Evolutionary conservation across 1,139 yeast genomes (phyloP).

Genomic region (Yamadazyma pseudoaaseri): DNA sequence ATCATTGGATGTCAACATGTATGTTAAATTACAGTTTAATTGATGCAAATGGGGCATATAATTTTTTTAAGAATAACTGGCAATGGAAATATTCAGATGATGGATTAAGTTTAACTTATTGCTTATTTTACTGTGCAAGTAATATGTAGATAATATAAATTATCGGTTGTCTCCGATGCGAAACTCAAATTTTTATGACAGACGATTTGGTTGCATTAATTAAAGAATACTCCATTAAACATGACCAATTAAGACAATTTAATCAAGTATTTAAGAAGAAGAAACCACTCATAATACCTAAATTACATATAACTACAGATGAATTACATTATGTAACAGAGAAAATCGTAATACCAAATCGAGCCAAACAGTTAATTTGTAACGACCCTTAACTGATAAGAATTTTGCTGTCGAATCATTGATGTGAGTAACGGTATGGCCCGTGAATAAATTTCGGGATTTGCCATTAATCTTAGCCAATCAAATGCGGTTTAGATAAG

Average conservation of each 20-base stretch:
- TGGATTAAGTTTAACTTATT: constrained; percentile 24
- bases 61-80: constrained; percentile 15
- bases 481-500: no score
- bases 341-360: background rate
- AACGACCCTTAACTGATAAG: no score
- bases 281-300: constrained; percentile 1
- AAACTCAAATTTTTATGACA: background rate
- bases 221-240: constrained; percentile 1
- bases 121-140: constrained; percentile 22
- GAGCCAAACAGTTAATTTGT: no score
- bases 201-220: constrained; percentile 1
- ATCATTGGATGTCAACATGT: constrained; percentile 24
- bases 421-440: background rate
- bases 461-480: no score
- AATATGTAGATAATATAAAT: constrained; percentile 7
- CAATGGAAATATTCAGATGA: constrained; percentile 16
- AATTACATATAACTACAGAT: background rate
- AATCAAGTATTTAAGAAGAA: constrained; percentile 3
- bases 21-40: constrained; percentile 22
- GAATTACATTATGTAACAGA: background rate
- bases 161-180: background rate
- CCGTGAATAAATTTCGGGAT: background rate
- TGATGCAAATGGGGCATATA: constrained; percentile 19
- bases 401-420: no score
- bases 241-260: constrained; percentile 2